These are phyloP conservation scores for Luzula sylvatica DNA, from an alignment of 176 grass and related monocot species.

Conservation along the genomic window DNA sequence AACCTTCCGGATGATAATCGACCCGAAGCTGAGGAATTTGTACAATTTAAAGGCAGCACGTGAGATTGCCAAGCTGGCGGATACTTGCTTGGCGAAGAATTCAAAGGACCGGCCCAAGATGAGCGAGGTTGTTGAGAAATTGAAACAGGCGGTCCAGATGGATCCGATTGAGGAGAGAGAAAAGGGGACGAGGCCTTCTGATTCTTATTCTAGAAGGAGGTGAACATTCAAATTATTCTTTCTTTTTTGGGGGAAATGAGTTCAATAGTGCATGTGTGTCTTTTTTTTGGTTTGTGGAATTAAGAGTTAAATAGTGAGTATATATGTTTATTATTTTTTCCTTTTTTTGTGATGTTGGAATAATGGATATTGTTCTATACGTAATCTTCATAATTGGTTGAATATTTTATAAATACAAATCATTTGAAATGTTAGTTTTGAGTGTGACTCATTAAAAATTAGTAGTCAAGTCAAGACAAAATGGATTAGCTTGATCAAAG, in stretches of 20 bases:
- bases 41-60: slow-evolving; percentile 53
- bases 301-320: too few relatives aligned
- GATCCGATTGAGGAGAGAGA: background rate
- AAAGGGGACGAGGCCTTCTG: background rate
- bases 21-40: slow-evolving; percentile 53
- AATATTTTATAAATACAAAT: too few relatives aligned
- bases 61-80: slow-evolving; percentile 77
- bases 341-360: background rate
- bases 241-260: too few relatives aligned
- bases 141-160: slow-evolving; percentile 39
- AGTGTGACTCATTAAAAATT: too few relatives aligned
- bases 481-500: background rate
- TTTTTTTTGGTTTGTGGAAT: too few relatives aligned
- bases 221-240: background rate
- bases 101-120: slow-evolving; percentile 66
- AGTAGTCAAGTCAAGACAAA: too few relatives aligned
- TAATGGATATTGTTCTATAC: too few relatives aligned
- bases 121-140: slow-evolving; percentile 52
- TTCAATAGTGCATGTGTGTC: too few relatives aligned
- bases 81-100: slow-evolving; percentile 63
- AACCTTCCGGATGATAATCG: slow-evolving; percentile 90
- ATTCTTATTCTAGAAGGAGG: background rate
- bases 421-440: too few relatives aligned
- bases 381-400: too few relatives aligned
- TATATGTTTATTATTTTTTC: background rate